Evolutionary conservation across 768 basidiomycete genomes (phyloP).

Genomic region (Lentinula aciculospora): DNA sequence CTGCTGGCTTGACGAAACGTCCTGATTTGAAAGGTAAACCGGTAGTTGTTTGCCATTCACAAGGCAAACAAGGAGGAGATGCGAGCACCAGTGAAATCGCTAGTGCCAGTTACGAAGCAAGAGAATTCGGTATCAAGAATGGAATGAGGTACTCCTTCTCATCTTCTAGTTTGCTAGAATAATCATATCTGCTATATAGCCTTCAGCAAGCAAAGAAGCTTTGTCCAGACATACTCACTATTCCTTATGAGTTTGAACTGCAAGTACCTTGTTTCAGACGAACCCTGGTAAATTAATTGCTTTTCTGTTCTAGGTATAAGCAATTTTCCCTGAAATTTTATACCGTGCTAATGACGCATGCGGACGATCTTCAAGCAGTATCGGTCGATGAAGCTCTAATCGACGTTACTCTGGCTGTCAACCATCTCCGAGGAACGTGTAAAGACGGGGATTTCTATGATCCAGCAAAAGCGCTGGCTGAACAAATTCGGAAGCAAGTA

Average conservation of each 20-base stretch:
- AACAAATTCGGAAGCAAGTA: constrained; percentile 74
- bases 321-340: constrained; percentile 84
- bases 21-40: constrained; percentile 85
- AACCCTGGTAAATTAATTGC: neutral
- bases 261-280: constrained; percentile 20
- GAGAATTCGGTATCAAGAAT: constrained; percentile 81
- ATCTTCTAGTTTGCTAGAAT: neutral
- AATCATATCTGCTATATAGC: constrained; percentile 33
- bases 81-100: constrained; percentile 94
- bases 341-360: constrained; percentile 83
- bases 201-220: constrained; percentile 74
- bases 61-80: constrained; percentile 62
- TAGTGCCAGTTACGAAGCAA: constrained; percentile 90
- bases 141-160: constrained; percentile 77
- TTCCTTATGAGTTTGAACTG: constrained; percentile 94
- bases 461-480: constrained; percentile 73
- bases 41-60: constrained; percentile 93
- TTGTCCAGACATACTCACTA: constrained; percentile 67
- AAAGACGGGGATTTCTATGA: constrained; percentile 33
- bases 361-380: constrained; percentile 91
- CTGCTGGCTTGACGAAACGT: constrained; percentile 76
- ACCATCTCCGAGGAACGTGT: constrained; percentile 26
- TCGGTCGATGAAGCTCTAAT: constrained; percentile 96
- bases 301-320: constrained; percentile 61
- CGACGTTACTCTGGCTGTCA: constrained; percentile 69